Conservation (phyloP, 345 rosid species). For the Melastoma malabathricum region DNA sequence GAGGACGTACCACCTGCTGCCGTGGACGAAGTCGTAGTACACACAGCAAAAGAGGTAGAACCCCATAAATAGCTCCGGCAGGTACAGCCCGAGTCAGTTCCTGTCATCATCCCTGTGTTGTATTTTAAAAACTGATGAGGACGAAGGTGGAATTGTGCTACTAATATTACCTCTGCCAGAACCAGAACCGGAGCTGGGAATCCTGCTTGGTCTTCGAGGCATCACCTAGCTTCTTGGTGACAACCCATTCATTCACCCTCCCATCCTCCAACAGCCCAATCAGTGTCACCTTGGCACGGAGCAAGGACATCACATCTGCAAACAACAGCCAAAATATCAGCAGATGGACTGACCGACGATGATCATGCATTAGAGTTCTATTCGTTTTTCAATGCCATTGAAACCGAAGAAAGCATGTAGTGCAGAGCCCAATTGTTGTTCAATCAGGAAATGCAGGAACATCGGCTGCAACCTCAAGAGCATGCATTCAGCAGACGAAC, state of each 20-base stretch:
- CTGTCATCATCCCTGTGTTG: no score
- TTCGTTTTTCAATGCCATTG: no score
- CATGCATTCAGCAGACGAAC: neutral
- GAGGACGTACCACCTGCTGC: slow-evolving; percentile 51
- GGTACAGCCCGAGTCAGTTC: no score
- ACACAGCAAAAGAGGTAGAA: slow-evolving; percentile 62
- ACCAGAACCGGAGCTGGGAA: slow-evolving; percentile 25
- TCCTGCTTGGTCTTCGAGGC: slow-evolving; percentile 35
- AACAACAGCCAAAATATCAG: slow-evolving; percentile 69
- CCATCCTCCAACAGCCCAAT: slow-evolving; percentile 78
- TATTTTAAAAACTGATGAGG: no score
- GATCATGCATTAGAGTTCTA: no score
- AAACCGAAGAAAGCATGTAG: slow-evolving; percentile 62
- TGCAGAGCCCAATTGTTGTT: slow-evolving; percentile 59
- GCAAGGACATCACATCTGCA: slow-evolving; percentile 88
- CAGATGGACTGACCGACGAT: slow-evolving; percentile 35
- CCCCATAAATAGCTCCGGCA: slow-evolving; percentile 58
- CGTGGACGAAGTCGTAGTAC: slow-evolving; percentile 47
- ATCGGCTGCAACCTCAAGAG: no score
- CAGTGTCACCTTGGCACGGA: slow-evolving; percentile 71
- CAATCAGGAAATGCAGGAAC: slow-evolving; percentile 3
- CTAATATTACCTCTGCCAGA: slow-evolving; percentile 78
- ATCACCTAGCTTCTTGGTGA: slow-evolving; percentile 81
- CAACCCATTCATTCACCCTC: slow-evolving; percentile 89
- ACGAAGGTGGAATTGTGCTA: no score